Evolutionary conservation across 1,284 basidiomycete species (phyloP).

Genomic region (Phylloboletellus chloephorus): DNA sequence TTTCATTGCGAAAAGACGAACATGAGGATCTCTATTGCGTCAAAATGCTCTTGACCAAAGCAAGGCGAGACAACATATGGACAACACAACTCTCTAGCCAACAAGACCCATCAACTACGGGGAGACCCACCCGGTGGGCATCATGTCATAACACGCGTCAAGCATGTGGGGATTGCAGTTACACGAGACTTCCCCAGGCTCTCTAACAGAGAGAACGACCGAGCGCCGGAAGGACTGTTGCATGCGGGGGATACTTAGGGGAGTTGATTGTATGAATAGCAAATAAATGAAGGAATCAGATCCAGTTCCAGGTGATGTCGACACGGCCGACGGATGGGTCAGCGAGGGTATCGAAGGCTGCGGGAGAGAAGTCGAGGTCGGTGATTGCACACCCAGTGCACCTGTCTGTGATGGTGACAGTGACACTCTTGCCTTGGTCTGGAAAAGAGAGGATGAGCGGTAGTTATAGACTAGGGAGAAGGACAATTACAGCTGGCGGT

Average conservation of each 20-base stretch:
- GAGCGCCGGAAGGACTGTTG: constrained; percentile 17
- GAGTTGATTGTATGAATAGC: constrained; percentile 23
- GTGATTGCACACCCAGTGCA: constrained; percentile 49
- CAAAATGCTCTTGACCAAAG: constrained; percentile 24
- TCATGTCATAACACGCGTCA: constrained; percentile 21
- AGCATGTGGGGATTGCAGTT: constrained; percentile 16
- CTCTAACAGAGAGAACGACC: constrained; percentile 14
- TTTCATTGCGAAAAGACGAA: constrained; percentile 10
- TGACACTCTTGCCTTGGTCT: constrained; percentile 50
- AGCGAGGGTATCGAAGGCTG: constrained; percentile 46
- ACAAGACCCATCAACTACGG: constrained; percentile 29
- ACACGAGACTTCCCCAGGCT: constrained; percentile 10
- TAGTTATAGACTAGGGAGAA: background rate
- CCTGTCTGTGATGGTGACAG: constrained; percentile 53
- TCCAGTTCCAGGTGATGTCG: constrained; percentile 46
- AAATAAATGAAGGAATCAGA: constrained; percentile 18
- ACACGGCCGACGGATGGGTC: constrained; percentile 45
- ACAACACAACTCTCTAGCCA: constrained; percentile 7
- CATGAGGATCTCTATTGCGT: constrained; percentile 12
- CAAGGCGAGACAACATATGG: constrained; percentile 21
- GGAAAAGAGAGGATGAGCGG: constrained; percentile 6
- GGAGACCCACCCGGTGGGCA: constrained; percentile 6
- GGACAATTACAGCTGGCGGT: constrained; percentile 37
- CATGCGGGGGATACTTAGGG: constrained; percentile 2
- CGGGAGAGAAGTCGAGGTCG: constrained; percentile 56